Evolutionary conservation across 495 filamentous ascomycete species (phyloP).

Genomic region (Neohortaea acidophila): DNA sequence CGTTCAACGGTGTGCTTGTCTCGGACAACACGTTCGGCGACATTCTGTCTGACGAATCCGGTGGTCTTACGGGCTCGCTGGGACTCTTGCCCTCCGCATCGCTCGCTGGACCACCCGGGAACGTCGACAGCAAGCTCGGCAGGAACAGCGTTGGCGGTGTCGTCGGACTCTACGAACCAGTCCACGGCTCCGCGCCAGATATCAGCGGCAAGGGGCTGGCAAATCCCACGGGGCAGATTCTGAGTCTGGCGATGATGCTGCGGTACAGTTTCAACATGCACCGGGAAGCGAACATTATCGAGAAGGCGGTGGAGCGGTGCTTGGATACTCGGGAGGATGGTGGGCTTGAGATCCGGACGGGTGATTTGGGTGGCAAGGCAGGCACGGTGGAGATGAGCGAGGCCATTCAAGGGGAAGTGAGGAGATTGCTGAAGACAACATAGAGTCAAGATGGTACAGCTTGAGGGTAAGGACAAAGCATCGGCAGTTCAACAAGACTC

Average conservation of each 20-base stretch:
- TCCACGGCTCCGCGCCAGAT: conserved; percentile 31
- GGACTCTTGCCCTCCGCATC: conserved; percentile 37
- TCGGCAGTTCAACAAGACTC: too few species aligned
- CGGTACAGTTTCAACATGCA: conserved; percentile 38
- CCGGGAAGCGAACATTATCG: conserved; percentile 37
- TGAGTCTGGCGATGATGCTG: conserved; percentile 38
- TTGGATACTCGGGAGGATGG: conserved; percentile 31
- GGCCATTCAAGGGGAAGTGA: conserved; percentile 26
- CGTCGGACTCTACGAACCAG: conserved; percentile 28
- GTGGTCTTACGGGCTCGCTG: conserved; percentile 34
- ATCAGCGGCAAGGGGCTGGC: conserved; percentile 29
- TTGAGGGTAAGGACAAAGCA: too few species aligned
- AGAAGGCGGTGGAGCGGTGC: conserved; percentile 38
- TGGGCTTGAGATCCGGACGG: conserved; percentile 30
- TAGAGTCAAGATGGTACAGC: too few species aligned
- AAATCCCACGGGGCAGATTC: conserved; percentile 23
- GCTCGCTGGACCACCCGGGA: conserved; percentile 32
- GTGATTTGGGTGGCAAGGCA: conserved; percentile 40
- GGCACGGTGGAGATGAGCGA: conserved; percentile 38
- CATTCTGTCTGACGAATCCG: conserved; percentile 37
- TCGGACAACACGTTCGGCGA: conserved; percentile 40
- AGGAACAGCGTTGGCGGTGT: conserved; percentile 24
- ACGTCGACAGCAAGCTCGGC: conserved; percentile 3
- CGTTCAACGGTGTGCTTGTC: conserved; percentile 36
- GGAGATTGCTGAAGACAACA: conserved; percentile 9